Conservation (phyloP, 345 rosid species). For the Capsella bursapastoris region DNA sequence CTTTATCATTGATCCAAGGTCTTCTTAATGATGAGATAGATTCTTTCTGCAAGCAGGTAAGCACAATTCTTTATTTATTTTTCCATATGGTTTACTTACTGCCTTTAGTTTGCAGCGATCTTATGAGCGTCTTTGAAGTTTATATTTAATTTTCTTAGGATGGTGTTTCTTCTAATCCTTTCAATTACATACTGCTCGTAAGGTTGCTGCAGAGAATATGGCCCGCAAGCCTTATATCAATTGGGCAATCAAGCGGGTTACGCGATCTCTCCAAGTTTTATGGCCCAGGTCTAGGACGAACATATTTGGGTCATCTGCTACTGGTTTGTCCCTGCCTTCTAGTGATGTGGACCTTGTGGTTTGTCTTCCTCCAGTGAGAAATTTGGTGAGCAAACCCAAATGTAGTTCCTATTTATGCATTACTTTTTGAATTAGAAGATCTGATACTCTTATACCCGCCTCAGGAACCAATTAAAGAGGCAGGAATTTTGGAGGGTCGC, state of each 20-base stretch:
- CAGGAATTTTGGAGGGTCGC: constrained; percentile 99
- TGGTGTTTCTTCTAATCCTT: constrained; percentile 26
- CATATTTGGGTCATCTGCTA: constrained; percentile 92
- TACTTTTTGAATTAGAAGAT: constrained; percentile 37
- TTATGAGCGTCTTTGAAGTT: constrained; percentile 24
- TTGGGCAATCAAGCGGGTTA: constrained; percentile 97
- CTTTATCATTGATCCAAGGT: constrained; percentile 72
- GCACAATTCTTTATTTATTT: constrained; percentile 20
- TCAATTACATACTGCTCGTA: constrained; percentile 37
- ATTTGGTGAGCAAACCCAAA: constrained; percentile 63
- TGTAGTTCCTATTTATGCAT: constrained; percentile 20
- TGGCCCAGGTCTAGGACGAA: constrained; percentile 98
- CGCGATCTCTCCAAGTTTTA: constrained; percentile 90
- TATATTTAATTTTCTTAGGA: constrained; percentile 16
- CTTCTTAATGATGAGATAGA: constrained; percentile 85
- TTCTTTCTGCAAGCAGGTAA: constrained; percentile 86
- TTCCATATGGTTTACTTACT: constrained; percentile 28
- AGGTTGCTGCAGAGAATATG: constrained; percentile 86
- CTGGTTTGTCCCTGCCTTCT: constrained; percentile 93
- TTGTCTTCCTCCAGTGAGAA: constrained; percentile 98
- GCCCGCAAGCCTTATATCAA: constrained; percentile 86
- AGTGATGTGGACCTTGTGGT: constrained; percentile 99
- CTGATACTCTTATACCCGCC: constrained; percentile 40
- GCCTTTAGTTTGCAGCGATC: constrained; percentile 27
- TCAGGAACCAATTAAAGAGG: constrained; percentile 99